These are phyloP conservation scores for Ceratobasidium papillatum DNA, from an alignment of 1,284 basidiomycete genomes.

Conservation along the genomic window DNA sequence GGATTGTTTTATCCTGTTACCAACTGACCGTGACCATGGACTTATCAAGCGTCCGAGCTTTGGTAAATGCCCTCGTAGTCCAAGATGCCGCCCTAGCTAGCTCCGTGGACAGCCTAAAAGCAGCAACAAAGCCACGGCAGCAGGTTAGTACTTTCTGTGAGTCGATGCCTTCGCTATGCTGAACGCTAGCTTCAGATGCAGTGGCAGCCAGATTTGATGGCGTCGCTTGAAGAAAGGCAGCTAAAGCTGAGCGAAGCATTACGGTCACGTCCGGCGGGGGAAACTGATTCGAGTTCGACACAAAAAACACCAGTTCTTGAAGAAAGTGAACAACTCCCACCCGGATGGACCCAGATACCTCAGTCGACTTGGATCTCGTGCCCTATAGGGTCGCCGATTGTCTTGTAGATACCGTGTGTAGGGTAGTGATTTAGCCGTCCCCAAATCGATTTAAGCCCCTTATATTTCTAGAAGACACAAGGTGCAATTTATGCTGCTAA, in stretches of 20 bases:
- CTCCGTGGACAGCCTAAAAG: not conserved
- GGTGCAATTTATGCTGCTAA: too few species aligned
- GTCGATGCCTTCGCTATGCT: not conserved
- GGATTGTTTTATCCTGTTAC: not conserved
- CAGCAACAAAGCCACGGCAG: not conserved
- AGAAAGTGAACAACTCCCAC: constrained; percentile 19
- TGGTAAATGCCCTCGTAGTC: constrained; percentile 15
- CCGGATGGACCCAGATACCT: constrained; percentile 30
- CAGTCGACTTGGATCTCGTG: constrained; percentile 36
- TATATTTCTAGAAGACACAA: too few species aligned
- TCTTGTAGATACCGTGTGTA: not conserved
- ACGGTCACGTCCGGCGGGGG: not conserved
- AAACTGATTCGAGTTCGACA: not conserved
- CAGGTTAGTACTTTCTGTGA: constrained; percentile 4
- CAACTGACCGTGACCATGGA: not conserved
- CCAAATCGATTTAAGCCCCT: too few species aligned
- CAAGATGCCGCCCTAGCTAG: constrained; percentile 17
- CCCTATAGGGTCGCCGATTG: constrained; percentile 28
- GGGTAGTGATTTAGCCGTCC: too few species aligned
- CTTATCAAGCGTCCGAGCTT: not conserved
- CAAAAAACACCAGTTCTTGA: not conserved
- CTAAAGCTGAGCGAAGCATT: constrained; percentile 1
- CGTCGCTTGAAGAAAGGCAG: constrained; percentile 18
- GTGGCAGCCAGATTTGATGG: constrained; percentile 22
- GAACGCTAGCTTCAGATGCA: not conserved